A percentile compares a stretch with the other conserved stretches of the same genome.
Conservation (phyloP, 768 basidiomycete genomes). For the Lactarius akahatsu region DNA sequence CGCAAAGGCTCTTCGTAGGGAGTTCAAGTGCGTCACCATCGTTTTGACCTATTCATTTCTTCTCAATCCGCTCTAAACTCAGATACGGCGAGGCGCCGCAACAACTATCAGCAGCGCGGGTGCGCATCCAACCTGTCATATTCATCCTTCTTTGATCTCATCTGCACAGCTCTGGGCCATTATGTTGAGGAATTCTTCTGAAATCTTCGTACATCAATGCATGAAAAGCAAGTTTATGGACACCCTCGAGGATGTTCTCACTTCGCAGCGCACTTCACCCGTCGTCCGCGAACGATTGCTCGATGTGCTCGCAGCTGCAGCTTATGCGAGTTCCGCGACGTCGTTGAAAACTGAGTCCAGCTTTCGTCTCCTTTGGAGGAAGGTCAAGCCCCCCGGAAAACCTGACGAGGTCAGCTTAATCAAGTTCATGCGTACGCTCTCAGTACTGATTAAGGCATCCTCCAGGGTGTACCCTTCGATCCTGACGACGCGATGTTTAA, state of each 20-base stretch:
- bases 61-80: conserved; percentile 7
- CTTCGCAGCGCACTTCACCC: conserved; percentile 62
- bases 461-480: conserved; percentile 73
- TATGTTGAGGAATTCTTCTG: conserved; percentile 79
- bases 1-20: conserved; percentile 73
- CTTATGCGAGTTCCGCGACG: conserved; percentile 55
- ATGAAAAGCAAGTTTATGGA: conserved; percentile 77
- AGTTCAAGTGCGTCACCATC: conserved; percentile 66
- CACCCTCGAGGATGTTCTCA: conserved; percentile 71
- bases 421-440: not conserved
- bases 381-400: conserved; percentile 75
- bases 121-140: conserved; percentile 5
- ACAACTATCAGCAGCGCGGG: conserved; percentile 29
- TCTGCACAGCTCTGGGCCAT: conserved; percentile 76
- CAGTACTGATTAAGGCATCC: not conserved
- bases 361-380: conserved; percentile 75
- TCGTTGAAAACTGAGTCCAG: conserved; percentile 41
- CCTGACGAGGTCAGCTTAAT: conserved; percentile 64
- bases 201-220: conserved; percentile 67
- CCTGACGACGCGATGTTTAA: conserved; percentile 78
- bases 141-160: conserved; percentile 9
- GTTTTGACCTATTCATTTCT: not conserved
- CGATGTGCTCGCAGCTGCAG: conserved; percentile 80
- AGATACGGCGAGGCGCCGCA: conserved; percentile 29
- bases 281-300: conserved; percentile 79